phyloP scores from a whole-genome alignment of 2,329 filamentous ascomycete genomes.

The Emericellopsis atlantica region DNA sequence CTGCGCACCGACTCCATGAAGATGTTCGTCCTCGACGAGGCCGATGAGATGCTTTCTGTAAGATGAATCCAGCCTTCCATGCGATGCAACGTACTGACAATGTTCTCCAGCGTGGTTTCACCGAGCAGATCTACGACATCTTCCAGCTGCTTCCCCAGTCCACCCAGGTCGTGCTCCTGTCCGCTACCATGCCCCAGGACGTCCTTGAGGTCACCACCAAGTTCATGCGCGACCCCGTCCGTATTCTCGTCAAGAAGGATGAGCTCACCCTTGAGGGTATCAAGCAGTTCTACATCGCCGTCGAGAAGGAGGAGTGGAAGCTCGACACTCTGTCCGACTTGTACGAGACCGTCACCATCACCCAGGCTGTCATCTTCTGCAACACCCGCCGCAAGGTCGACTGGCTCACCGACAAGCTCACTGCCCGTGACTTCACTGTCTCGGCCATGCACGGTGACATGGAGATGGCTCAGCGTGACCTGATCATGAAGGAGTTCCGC shows the following conservation, averaged over 20 bases:
- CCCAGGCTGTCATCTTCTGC: constrained; percentile 99
- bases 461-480: constrained; percentile 94
- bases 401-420: constrained; percentile 99
- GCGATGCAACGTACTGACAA: constrained; percentile 16
- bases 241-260: constrained; percentile 99
- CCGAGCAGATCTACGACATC: constrained; percentile 99
- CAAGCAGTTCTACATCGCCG: constrained; percentile 99
- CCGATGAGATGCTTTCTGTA: constrained; percentile 96
- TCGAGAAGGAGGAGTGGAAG: constrained; percentile 99
- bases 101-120: constrained; percentile 72
- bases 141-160: constrained; percentile 97
- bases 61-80: constrained; percentile 12
- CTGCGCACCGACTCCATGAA: constrained; percentile 97
- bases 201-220: constrained; percentile 99
- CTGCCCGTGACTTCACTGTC: constrained; percentile 95
- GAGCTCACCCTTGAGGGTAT: constrained; percentile 99
- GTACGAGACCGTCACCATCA: constrained; percentile 99
- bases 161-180: constrained; percentile 96
- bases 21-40: constrained; percentile 99
- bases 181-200: constrained; percentile 97
- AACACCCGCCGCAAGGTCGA: constrained; percentile 99
- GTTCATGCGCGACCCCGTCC: constrained; percentile 99
- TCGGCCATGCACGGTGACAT: constrained; percentile 99
- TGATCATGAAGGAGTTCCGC: constrained; percentile 99
- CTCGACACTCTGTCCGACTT: constrained; percentile 96